Base-by-base conservation (phyloP, 2,329 filamentous ascomycete species). In the Phaeosphaeriaceae sp. region DNA sequence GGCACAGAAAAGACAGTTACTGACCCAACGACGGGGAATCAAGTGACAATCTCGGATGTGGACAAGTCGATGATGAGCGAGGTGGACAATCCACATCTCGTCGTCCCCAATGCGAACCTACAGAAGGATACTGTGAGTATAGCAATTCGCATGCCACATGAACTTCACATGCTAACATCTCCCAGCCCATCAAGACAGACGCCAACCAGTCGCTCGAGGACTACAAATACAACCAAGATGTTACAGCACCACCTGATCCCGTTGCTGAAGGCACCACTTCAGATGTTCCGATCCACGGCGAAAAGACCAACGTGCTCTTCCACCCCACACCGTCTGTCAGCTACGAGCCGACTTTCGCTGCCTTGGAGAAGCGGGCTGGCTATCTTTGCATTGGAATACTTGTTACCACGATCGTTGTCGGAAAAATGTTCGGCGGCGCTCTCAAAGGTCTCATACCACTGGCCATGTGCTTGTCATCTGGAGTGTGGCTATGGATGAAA, bases 261-360 rank as follows among this genome's bases (percentile, higher is more conserved):
- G 83, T 97, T 20, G 88, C 89, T 17, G 85, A 89, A 56, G 92
- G 92, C 22, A 88, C 89, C 33, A 98, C 94, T 0, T 93, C 92
- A 24, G 95, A 98, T 77, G 93, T 98, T 1, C 95, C 95, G 2
- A 96, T 98, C 57, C 91, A 93, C 72, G 94, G 93, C 70, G 94
- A 98, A 75, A 97, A 95, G 84, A 98, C 95, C 3, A 97, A 97
- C 62, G 89, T 98, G 19, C 85, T 97, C 27, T 98, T 98, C 78
- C 94, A 97, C 77, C 94, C 95, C 17, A 98, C 94, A 0, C 94
- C 94, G 0, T 91, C 90, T 0, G 86, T 97, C 65, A 92, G 89
- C 80, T 97, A 92, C 73, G 92, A 96, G 76, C 92, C 93, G 4
- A 96, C 93, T 85, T 97, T 91, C 74, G 86, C 83, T 20, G 78